Base-by-base conservation (phyloP, 2,329 filamentous ascomycete genomes). In the Diaporthe eres region DNA sequence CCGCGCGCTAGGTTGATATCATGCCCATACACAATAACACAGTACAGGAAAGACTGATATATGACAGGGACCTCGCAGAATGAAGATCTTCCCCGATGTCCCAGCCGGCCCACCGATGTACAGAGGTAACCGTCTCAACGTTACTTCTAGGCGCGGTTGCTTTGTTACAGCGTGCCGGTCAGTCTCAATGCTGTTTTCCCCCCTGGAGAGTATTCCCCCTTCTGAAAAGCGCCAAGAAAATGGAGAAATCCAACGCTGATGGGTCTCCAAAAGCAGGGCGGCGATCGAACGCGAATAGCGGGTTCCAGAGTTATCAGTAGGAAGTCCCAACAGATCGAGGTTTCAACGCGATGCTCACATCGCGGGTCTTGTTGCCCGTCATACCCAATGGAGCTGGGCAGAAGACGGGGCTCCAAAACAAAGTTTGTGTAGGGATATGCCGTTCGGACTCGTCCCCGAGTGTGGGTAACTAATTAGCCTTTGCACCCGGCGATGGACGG, bases 401-500 rank as follows among this genome's bases (percentile, higher is more conserved):
- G 19, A 31, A 55, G 53, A 61, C n/a, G 65, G 65, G 47, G 22
- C 61, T 53, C 22, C 5, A 28, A 4, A 31, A 15, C 47, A 68
- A 53, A 31, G 22, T 53, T 39, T 53, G 28, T 8, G 65, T 68
- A 68, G 31, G 65, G 65, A 53, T 53, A 28, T 15, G 13, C 49
- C n/a, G 47, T 37, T 39, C 65, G 65, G 47, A 68, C 65, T 68
- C 47, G 47, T 53, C 31, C 31, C 65, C 65, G 65, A 51, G 31
- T 68, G 47, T 53, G 65, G 65, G n/a, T 53, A 68, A 25, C 34
- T 37, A 39, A 53, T 39, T 25, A 68, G 47, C 65, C 53, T 28
- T 39, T 17, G 31, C 47, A 22, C 13, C 53, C 47, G 65, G 31
- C 65, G 47, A 39, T 19, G 47, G 31, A 68, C 34, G 65, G 31